Base-by-base conservation (phyloP, 2,329 filamentous ascomycete species). In the Emmonsiellopsis sp. region DNA sequence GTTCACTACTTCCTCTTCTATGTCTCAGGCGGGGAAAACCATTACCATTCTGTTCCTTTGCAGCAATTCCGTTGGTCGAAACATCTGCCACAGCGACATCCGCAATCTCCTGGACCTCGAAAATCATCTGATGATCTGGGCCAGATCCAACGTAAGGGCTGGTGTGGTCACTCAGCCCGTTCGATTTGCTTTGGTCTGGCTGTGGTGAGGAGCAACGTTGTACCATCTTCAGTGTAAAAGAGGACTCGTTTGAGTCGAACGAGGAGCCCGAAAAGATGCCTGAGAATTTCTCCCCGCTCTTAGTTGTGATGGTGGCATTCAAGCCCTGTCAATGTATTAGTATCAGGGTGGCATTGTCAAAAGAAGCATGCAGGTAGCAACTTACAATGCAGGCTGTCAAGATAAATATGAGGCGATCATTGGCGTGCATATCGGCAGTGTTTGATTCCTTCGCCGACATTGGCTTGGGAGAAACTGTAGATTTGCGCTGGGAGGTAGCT, bases 211-310 rank as follows among this genome's bases (percentile, higher is more conserved):
- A 44, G 70, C 66, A 54, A 73, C 65, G 58, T 76, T 77, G 64
- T 80, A 81, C 80, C 83, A 87, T 87, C 68, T 85, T 86, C 61
- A 85, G 73, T 31, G 78, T 70, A 61, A 85, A 79, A 15, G 76
- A 75, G 47, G 77, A 71, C 58, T 81, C 77, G 57, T 67, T 72
- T 4, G 75, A 65, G 52, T 81, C 78, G 30, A 80, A 66, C 7
- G 73, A 74, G 10, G 76, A 77, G 44, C 78, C 79, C 41, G 79
- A 82, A 61, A 84, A 80, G 37, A 85, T 77, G 54, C 82, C 83
- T 7, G 74, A 76, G 63, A 78, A 84, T 53, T 76, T 77, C 47
- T 84, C 82, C 61, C 82, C 82, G 61, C 73, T 79, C 61, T 79
- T 81, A 13, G 81, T 73, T 8, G 79, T 81, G 56, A 85, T 68